Evolutionary conservation across 768 basidiomycete genomes (phyloP), one percentile per base, ranked within the genome.

Genomic region (Ramaria sp.): DNA sequence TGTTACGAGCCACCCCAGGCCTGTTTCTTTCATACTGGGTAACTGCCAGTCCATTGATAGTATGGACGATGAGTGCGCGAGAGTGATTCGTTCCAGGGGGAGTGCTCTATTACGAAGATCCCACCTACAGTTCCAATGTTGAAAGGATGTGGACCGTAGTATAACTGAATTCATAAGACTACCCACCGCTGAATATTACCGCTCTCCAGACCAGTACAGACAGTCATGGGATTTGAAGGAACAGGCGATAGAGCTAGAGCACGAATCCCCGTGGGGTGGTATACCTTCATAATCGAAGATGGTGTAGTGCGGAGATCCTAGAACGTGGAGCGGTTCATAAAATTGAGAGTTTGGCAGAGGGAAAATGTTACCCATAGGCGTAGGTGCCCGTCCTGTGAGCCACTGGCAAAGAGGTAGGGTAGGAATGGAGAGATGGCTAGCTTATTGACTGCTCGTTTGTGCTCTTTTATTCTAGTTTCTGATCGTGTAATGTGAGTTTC

Each of bases 371-470:
- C 88, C 88, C 88, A 91, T 38, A 89, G 77, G 50, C 87, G 83
- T 67, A 90, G 69, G 63, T 88, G 82, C 1, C 86, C 88, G 64
- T 91, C 88, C 9, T 86, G 83, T 33, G 87, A 88, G 19, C 84
- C 88, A 15, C 86, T 89, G 60, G 88, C 79, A 55, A 85, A 87
- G 59, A 86, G 88, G 60, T 83, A 75, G 34, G 80, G 79, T 10
- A 85, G 76, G 12, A 81, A 72, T n/a, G 78, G 72, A 1, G 88
- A 89, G 34, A 84, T 80, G 1, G 82, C 77, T 55, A 90, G 66
- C 49, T 78, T 76, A 64, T 88, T 81, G 27, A 90, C 86, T 0
- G 87, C 83, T 13, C 88, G 82, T 52, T 76, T 73, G 61, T 89
- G 87, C 53, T 84, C 82, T 64, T 82, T 85, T 0, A 79, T 76